phyloP scores from a whole-genome alignment of 208 protist species.

The Leishmania tarentolae region DNA sequence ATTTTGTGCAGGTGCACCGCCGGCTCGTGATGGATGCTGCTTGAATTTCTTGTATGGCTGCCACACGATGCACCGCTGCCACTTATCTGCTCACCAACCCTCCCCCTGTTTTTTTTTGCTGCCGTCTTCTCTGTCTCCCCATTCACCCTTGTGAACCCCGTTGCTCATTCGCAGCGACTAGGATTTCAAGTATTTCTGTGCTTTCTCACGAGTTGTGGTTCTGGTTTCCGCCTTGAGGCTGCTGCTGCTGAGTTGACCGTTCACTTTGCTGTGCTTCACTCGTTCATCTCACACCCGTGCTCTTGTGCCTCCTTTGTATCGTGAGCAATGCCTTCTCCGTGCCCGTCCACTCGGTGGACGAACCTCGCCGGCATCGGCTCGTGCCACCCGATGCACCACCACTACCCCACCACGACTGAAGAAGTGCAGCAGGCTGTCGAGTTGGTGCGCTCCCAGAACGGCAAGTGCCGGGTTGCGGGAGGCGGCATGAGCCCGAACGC shows the following conservation, averaged over 20 bases:
- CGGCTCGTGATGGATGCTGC: too few relatives aligned
- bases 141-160: neutral
- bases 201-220: neutral
- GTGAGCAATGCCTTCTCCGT: neutral
- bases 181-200: neutral
- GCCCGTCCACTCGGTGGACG: conserved; percentile 34
- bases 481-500: conserved; percentile 64
- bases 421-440: conserved; percentile 38
- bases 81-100: neutral
- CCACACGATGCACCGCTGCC: too few relatives aligned
- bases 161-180: neutral
- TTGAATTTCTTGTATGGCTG: neutral
- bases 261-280: too few relatives aligned
- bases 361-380: conserved; percentile 63
- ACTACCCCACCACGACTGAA: conserved; percentile 40
- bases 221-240: neutral
- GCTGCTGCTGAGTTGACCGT: neutral
- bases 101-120: neutral
- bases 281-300: neutral
- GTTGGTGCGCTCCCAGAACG: conserved; percentile 25
- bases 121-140: neutral
- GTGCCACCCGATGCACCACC: conserved; percentile 47
- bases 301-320: neutral
- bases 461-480: conserved; percentile 60
- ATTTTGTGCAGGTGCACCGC: too few relatives aligned